A percentile compares a stretch with the other conserved stretches of the same genome.
Conservation (phyloP, 768 basidiomycete species). For the Mycena alexandri region DNA sequence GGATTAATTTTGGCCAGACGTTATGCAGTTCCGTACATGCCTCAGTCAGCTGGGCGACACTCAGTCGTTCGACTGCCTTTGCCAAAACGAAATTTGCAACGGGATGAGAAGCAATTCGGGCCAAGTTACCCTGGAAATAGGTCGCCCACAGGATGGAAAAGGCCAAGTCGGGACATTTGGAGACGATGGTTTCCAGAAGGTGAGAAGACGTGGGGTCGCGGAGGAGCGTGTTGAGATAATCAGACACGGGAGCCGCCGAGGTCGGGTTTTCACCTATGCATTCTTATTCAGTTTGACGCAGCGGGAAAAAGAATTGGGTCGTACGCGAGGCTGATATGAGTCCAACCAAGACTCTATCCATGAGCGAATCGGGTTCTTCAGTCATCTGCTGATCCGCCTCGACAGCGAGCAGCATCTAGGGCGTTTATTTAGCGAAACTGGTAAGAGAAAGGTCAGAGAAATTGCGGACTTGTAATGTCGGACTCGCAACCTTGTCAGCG, state of each 20-base stretch:
- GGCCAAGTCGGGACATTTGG: conserved; percentile 67
- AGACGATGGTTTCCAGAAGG: conserved; percentile 85
- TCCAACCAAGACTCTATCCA: conserved; percentile 86
- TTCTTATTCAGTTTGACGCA: not conserved
- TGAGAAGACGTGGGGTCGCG: conserved; percentile 92
- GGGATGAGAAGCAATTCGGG: conserved; percentile 84
- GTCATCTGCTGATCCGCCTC: conserved; percentile 77
- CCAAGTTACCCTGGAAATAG: conserved; percentile 83
- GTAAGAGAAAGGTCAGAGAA: conserved; percentile 15
- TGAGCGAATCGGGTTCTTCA: conserved; percentile 74
- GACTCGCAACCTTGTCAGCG: conserved; percentile 81
- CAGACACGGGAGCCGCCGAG: conserved; percentile 65
- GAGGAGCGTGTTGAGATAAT: conserved; percentile 86
- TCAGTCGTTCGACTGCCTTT: conserved; percentile 75
- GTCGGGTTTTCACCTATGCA: conserved; percentile 57
- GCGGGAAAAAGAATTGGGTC: conserved; percentile 43
- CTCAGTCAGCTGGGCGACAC: conserved; percentile 65
- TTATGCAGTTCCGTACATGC: conserved; percentile 71
- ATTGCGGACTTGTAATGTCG: conserved; percentile 73
- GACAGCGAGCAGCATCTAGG: conserved; percentile 84
- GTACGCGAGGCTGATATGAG: conserved; percentile 75
- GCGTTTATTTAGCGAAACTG: conserved; percentile 21
- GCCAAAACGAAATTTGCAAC: conserved; percentile 96
- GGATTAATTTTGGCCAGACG: conserved; percentile 72
- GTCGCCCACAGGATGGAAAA: conserved; percentile 80